Percentiles rank a stretch among this genome's conserved stretches.
Conservation (phyloP, 1,284 basidiomycete genomes). For the Veloporphyrellus conicus region DNA sequence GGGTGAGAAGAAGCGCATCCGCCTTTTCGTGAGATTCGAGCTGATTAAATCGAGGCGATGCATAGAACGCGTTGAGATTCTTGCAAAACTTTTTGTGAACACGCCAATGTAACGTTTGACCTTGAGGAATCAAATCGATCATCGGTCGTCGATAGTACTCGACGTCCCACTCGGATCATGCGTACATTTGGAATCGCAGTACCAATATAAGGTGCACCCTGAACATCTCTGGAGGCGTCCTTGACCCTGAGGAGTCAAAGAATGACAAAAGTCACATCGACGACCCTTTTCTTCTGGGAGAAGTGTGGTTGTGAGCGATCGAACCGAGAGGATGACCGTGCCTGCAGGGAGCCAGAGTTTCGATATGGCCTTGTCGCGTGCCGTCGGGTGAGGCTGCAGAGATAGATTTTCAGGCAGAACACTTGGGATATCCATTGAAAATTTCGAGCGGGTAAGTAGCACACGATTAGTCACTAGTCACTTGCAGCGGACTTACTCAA, state of each 20-base stretch:
- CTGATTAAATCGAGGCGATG: conserved; percentile 44
- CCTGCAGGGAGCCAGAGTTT: conserved; percentile 39
- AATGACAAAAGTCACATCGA: conserved; percentile 63
- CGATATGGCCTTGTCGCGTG: conserved; percentile 51
- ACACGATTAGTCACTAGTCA: too few species aligned
- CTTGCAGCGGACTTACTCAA: neutral
- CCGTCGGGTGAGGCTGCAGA: conserved; percentile 44
- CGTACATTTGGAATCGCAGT: conserved; percentile 62
- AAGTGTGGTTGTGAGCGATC: conserved; percentile 47
- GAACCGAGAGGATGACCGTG: conserved; percentile 42
- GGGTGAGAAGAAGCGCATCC: conserved; percentile 61
- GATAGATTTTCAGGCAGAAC: conserved; percentile 18
- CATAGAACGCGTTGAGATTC: conserved; percentile 41
- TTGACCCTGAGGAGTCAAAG: conserved; percentile 18
- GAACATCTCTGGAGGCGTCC: conserved; percentile 47
- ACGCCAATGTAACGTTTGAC: conserved; percentile 64
- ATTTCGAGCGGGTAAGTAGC: neutral
- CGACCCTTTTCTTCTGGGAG: conserved; percentile 52
- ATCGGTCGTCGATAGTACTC: conserved; percentile 7
- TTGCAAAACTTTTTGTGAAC: conserved; percentile 63
- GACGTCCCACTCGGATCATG: conserved; percentile 10
- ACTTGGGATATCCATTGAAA: neutral
- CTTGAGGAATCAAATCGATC: conserved; percentile 36
- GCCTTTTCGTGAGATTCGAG: conserved; percentile 51
- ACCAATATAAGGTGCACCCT: conserved; percentile 66